Base-by-base conservation (phyloP, 768 basidiomycete species). In the Pholiota molesta region DNA sequence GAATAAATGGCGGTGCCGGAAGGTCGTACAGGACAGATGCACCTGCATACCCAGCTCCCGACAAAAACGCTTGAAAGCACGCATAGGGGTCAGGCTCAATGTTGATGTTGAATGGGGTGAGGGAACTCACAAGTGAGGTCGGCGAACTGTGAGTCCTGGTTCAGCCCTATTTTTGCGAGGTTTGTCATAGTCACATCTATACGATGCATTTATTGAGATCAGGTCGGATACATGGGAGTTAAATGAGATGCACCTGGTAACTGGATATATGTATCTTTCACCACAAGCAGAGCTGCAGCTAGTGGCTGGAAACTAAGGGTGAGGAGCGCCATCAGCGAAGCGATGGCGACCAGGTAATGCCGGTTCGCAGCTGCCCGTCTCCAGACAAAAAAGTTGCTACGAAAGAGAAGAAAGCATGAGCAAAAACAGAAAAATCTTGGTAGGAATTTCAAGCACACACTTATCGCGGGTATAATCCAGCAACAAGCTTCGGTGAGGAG, bases 401-500 rank as follows among this genome's bases (percentile, higher is more conserved):
- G 33, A 42, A 31, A 19, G 28, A 35, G 11, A 11, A 1, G 13
- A 45, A 9, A 63, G 57, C 33, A 9, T 42, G 21, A 28, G 28
- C 16, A n/a, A 57, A 29, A 21, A 57, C 37, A 11, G 39, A 39
- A 54, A 56, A 54, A 44, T n/a, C 19, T 40, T 57, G 11, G 31
- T 13, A 17, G 14, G 11, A 31, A 33, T 39, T 13, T 10, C 13
- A 17, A 29, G 31, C 44, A 65, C 74, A 11, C 55, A 83, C 83
- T 81, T 84, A n/a, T 74, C 73, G 21, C 82, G 77, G 0, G 83
- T 84, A 60, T 86, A 86, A 68, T 86, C 85, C 33, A 86, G 69
- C 13, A 86, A 71, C 14, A 86, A 71, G 71, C 83, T 83, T 8
- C 79, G 78, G 58, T 84, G 74, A 7, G 85, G 78, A 0, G 83